phyloP scores from a whole-genome alignment of 768 basidiomycete species.

The Lentinula raphanica region DNA sequence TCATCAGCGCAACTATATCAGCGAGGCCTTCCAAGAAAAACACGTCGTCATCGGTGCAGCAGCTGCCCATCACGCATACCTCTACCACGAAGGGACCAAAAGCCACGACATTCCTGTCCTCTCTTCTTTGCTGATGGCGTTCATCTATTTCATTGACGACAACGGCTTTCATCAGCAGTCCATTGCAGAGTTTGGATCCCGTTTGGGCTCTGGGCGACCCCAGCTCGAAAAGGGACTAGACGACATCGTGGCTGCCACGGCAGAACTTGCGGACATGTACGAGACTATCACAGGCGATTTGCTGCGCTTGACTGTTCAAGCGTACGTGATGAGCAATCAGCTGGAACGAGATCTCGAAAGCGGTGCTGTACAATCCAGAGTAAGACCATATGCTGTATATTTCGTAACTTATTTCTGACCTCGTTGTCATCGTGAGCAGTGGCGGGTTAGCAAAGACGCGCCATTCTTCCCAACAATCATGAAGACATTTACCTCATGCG shows the following conservation, averaged over 20 bases:
- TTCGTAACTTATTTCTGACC: background rate
- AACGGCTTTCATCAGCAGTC: background rate
- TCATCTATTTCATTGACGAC: background rate
- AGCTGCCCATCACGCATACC: background rate
- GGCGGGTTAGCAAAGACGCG: conserved; percentile 8
- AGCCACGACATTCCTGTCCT: background rate
- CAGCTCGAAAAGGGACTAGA: conserved; percentile 3
- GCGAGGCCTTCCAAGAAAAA: conserved; percentile 4
- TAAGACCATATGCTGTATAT: background rate
- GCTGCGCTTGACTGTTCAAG: conserved; percentile 5
- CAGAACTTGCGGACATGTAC: conserved; percentile 1
- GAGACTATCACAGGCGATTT: conserved; percentile 4
- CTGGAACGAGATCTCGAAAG: conserved; percentile 6
- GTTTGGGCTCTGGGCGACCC: background rate
- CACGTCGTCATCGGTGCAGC: background rate
- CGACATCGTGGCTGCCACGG: background rate
- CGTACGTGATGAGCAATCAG: conserved; percentile 11
- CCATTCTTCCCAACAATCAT: conserved; percentile 7
- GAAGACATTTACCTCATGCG: conserved; percentile 8
- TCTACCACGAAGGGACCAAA: background rate
- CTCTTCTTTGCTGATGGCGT: background rate
- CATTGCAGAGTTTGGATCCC: background rate
- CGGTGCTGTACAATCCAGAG: background rate
- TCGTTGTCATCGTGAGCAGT: background rate
- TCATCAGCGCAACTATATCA: conserved; percentile 4